Base-by-base conservation (phyloP, 192 early-diverging fungal species). In the Thoreauomyces humboldtii region DNA sequence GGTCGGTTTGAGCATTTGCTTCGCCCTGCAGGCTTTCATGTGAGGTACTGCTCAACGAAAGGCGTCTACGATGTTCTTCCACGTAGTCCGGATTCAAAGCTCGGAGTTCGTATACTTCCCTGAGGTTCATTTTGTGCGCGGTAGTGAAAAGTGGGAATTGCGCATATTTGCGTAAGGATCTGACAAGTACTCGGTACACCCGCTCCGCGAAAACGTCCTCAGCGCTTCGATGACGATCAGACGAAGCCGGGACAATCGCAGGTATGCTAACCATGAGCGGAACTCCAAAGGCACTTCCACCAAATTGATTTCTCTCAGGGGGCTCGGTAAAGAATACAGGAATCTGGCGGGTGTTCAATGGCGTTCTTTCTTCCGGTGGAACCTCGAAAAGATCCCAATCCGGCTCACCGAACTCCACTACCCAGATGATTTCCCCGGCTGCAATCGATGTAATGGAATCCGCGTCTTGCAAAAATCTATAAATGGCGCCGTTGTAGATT, bases 381-480 rank as follows among this genome's bases (percentile, higher is more conserved):
- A 47, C 32, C 1, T 55, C 59, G 22, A 61, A 66, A 2, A 55
- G 14, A 28, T 76, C 66, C 43, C 52, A 60, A 32, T 67, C 63
- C 1, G 72, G 71, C 36, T 72, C 70, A 2, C 45, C 51, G 4
- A 68, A 35, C 43, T 81, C 73, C 25, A 69, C 47, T 27, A 75
- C 68, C 47, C 50, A 70, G 19, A 80, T 59, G 5, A 52, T 45
- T 36, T 78, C 78, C 11, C 27, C 46, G 1, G 58, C 24, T 28
- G 42, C 41, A 21, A 88, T 74, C 11, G 59, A 67, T 14, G 75
- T 54, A 3, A 77, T 69, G 7, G 67, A 51, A 32, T 89, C 87
- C 22, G 59, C 69, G 32, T 80, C 77, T 5, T 78, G 54, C 38
- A 81, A 79, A 0, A 86, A 48, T 59, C 81, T 84, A 65, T 82